A percentile compares a stretch with the other conserved stretches of the same genome.
These are phyloP conservation scores for Jacaranda copaia DNA, from an alignment of 257 asterid species.

Conservation along the genomic window DNA sequence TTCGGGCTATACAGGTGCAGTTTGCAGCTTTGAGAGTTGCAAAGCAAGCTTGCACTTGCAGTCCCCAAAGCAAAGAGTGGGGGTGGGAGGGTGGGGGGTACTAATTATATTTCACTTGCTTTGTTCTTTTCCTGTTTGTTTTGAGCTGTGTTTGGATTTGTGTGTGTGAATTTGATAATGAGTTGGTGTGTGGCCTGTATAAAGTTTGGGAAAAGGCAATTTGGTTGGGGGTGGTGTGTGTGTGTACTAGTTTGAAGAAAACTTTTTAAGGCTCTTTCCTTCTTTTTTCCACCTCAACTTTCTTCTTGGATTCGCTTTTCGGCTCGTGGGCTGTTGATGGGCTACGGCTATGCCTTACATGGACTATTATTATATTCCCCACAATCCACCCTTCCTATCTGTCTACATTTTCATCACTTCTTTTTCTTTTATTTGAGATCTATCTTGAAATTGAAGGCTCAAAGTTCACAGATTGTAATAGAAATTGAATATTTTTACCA, in stretches of 20 bases:
- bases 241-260: conserved; percentile 39
- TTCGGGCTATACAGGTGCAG: conserved; percentile 37
- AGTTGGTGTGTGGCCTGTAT: conserved; percentile 25
- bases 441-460: conserved; percentile 12
- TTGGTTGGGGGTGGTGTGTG: conserved; percentile 41
- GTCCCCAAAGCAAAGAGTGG: conserved; percentile 59
- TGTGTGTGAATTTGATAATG: conserved; percentile 23
- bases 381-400: background rate
- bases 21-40: conserved; percentile 69
- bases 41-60: conserved; percentile 58
- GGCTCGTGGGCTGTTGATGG: conserved; percentile 57
- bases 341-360: conserved; percentile 24
- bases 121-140: conserved; percentile 49
- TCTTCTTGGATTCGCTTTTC: conserved; percentile 52
- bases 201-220: conserved; percentile 45
- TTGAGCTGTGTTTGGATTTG: conserved; percentile 46
- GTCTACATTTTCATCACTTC: background rate
- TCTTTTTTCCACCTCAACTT: conserved; percentile 30
- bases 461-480: background rate
- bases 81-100: conserved; percentile 24
- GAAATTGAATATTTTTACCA: background rate
- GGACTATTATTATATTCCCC: conserved; percentile 26
- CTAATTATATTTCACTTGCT: conserved; percentile 37
- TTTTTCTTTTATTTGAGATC: background rate
- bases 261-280: conserved; percentile 24